Conservation (phyloP, 2,329 filamentous ascomycete genomes). For the Raffaelea albimanens region DNA sequence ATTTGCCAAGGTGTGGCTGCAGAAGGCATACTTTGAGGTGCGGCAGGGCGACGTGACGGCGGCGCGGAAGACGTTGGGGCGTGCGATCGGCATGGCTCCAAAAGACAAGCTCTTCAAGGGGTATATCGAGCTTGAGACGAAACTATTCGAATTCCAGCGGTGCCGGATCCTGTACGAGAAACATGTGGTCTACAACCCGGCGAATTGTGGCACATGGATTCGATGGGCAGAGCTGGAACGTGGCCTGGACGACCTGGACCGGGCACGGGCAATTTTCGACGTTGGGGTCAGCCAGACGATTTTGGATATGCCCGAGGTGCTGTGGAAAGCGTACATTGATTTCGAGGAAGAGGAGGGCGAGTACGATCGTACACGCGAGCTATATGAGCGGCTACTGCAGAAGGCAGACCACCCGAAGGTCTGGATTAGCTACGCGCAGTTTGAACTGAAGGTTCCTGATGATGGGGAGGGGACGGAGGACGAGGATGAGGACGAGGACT, state of each 20-base stretch:
- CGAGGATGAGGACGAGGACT: conserved; percentile 38
- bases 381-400: conserved; percentile 84
- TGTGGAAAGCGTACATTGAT: conserved; percentile 98
- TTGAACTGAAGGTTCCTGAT: conserved; percentile 90
- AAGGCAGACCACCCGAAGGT: conserved; percentile 99
- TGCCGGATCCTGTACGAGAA: conserved; percentile 91
- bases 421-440: conserved; percentile 98
- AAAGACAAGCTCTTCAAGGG: conserved; percentile 93
- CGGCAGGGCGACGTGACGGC: conserved; percentile 71
- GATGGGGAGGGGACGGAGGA: conserved; percentile 37
- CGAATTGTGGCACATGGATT: conserved; percentile 92
- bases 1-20: conserved; percentile 91
- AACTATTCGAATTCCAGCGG: conserved; percentile 86
- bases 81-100: conserved; percentile 85
- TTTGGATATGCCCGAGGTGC: conserved; percentile 92
- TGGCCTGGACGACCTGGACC: conserved; percentile 80
- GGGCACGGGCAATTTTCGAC: conserved; percentile 85
- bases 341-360: conserved; percentile 95
- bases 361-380: conserved; percentile 67
- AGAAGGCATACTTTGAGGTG: conserved; percentile 89
- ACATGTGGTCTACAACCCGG: conserved; percentile 82
- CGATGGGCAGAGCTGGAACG: conserved; percentile 90
- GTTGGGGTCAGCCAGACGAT: conserved; percentile 72
- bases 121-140: conserved; percentile 87
- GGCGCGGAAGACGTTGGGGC: conserved; percentile 81